A percentile compares a stretch with the other conserved stretches of the same genome.
phyloP scores from a whole-genome alignment of 441 rosid genomes.

The Dalechampia spathulata region DNA sequence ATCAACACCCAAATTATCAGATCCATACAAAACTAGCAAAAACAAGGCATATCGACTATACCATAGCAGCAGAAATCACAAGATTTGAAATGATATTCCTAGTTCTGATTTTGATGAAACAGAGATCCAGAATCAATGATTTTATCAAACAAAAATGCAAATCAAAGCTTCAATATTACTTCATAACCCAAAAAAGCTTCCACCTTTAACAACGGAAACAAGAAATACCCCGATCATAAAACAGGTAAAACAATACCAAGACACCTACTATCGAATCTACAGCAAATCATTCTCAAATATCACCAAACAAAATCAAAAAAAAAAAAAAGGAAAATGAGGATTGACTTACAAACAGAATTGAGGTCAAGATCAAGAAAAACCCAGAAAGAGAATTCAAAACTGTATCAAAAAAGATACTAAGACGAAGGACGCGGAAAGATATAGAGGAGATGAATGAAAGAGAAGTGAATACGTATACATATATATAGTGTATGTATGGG shows the following conservation, averaged over 20 bases:
- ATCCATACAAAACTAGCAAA: neutral
- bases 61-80: neutral
- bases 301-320: neutral
- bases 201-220: neutral
- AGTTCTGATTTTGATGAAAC: too few species aligned
- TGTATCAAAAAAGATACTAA: neutral
- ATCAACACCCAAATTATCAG: neutral
- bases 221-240: conserved; percentile 3
- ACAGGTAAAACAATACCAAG: neutral
- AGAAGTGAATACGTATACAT: neutral
- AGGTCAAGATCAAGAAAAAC: conserved; percentile 4
- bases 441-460: neutral
- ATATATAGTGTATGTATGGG: neutral
- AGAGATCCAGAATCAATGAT: too few species aligned
- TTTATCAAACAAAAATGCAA: neutral
- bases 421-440: neutral
- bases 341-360: conserved; percentile 8
- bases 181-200: neutral
- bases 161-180: neutral
- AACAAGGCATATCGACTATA: neutral
- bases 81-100: neutral
- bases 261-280: neutral
- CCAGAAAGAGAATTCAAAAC: neutral
- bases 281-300: neutral
- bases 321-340: neutral